These are phyloP conservation scores for Candida sojae DNA, from an alignment of 1,139 yeast genomes.

Conservation along the genomic window DNA sequence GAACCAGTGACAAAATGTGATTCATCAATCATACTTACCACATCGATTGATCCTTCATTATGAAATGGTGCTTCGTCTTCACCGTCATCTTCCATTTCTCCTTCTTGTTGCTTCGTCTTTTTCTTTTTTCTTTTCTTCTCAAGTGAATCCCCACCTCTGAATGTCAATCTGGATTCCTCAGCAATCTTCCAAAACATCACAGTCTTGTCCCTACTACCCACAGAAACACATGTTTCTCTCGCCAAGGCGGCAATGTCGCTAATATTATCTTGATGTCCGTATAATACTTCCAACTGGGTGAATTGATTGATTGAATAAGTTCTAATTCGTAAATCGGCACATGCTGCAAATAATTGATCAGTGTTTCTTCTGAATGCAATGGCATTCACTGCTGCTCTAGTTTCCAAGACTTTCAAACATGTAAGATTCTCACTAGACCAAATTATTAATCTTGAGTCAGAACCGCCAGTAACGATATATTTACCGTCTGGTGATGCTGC, in stretches of 20 bases:
- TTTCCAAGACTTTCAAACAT: slow-evolving; percentile 74
- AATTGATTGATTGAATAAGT: slow-evolving; percentile 84
- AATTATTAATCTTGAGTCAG: slow-evolving; percentile 74
- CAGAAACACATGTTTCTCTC: slow-evolving; percentile 91
- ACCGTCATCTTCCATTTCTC: slow-evolving; percentile 11
- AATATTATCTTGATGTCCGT: slow-evolving; percentile 93
- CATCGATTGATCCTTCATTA: slow-evolving; percentile 88
- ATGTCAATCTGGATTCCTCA: slow-evolving; percentile 90
- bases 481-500: slow-evolving; percentile 89
- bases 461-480: slow-evolving; percentile 88
- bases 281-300: slow-evolving; percentile 85
- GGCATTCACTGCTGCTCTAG: slow-evolving; percentile 72
- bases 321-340: slow-evolving; percentile 88
- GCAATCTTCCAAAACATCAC: slow-evolving; percentile 97
- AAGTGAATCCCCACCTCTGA: slow-evolving; percentile 80
- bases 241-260: slow-evolving; percentile 77
- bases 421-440: slow-evolving; percentile 84
- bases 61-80: slow-evolving; percentile 35
- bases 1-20: slow-evolving; percentile 92
- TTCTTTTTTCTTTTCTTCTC: slow-evolving; percentile 45
- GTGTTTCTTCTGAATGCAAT: slow-evolving; percentile 76
- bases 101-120: too few species aligned
- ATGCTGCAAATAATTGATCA: slow-evolving; percentile 87
- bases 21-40: slow-evolving; percentile 89
- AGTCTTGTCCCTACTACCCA: slow-evolving; percentile 91